A percentile compares a stretch with the other conserved stretches of the same genome.
Evolutionary conservation across 2,329 filamentous ascomycete species (phyloP).

Genomic region (Mollisia scopiformis): DNA sequence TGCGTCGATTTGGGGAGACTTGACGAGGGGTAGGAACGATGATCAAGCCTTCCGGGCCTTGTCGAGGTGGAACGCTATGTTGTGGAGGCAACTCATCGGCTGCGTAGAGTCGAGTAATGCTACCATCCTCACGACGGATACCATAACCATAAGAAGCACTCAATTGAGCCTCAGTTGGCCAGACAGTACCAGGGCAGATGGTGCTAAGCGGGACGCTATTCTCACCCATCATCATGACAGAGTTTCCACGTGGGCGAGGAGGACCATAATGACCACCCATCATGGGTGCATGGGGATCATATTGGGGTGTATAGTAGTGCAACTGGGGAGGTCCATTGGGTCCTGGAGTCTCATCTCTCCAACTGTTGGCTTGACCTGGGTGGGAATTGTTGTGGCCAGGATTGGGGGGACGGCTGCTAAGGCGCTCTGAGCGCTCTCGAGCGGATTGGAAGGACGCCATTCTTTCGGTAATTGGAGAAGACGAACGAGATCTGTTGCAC

Average conservation of each 20-base stretch:
- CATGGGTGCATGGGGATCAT: slow-evolving; percentile 3
- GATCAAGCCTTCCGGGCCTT: slow-evolving; percentile 35
- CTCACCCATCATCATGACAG: slow-evolving; percentile 21
- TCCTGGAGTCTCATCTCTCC: background rate
- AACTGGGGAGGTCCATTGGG: background rate
- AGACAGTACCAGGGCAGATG: slow-evolving; percentile 28
- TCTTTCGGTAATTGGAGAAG: slow-evolving; percentile 4
- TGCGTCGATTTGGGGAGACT: slow-evolving; percentile 18
- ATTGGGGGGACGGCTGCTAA: background rate
- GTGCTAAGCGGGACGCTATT: slow-evolving; percentile 22
- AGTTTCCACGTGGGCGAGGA: background rate
- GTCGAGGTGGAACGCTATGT: slow-evolving; percentile 44
- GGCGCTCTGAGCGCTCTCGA: background rate
- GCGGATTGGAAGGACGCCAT: slow-evolving; percentile 22
- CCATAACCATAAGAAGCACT: slow-evolving; percentile 50
- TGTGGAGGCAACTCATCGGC: slow-evolving; percentile 53
- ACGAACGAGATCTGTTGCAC: slow-evolving; percentile 9
- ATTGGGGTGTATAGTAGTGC: background rate
- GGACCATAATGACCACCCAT: background rate
- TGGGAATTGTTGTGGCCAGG: background rate
- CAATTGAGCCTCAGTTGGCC: slow-evolving; percentile 27
- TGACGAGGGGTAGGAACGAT: slow-evolving; percentile 31
- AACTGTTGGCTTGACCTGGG: background rate
- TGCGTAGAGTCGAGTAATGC: slow-evolving; percentile 56
- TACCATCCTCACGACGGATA: slow-evolving; percentile 55